Conservation (phyloP, 441 rosid species). For the Cnidoscolus chayamansa region DNA sequence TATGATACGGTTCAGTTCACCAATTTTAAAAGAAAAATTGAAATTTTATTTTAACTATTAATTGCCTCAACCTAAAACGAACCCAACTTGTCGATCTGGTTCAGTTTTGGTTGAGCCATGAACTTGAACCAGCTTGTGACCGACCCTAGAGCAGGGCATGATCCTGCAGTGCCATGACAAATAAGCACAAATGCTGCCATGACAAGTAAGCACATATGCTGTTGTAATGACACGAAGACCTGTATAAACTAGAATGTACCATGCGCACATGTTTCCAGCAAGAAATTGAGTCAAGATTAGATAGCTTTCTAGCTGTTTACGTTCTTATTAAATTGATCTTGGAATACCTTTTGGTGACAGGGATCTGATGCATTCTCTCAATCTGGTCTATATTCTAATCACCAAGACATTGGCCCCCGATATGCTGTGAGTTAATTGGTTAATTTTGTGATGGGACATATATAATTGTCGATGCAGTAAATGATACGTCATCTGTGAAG, state of each 20-base stretch:
- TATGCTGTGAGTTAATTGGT: constrained; percentile 65
- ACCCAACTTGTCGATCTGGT: no score
- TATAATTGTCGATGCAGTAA: not conserved
- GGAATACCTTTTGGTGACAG: constrained; percentile 42
- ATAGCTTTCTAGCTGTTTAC: constrained; percentile 9
- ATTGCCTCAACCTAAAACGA: no score
- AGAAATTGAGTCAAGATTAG: not conserved
- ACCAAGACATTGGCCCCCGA: constrained; percentile 98
- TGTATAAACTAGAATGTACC: not conserved
- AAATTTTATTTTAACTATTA: no score
- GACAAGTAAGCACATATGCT: not conserved
- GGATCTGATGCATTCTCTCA: constrained; percentile 98
- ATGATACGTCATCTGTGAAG: not conserved
- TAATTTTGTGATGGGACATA: not conserved
- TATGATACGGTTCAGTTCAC: no score
- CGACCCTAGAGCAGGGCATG: no score
- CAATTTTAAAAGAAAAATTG: no score
- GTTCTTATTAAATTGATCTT: constrained; percentile 12
- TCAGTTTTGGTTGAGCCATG: no score
- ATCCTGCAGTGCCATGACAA: no score
- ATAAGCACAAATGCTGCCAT: not conserved
- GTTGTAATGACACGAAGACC: not conserved
- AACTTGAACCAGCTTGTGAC: no score
- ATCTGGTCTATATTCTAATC: constrained; percentile 96
- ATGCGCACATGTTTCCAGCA: not conserved